Evolutionary conservation across 768 basidiomycete species (phyloP).

Genomic region (Hydnomerulius pinastri): DNA sequence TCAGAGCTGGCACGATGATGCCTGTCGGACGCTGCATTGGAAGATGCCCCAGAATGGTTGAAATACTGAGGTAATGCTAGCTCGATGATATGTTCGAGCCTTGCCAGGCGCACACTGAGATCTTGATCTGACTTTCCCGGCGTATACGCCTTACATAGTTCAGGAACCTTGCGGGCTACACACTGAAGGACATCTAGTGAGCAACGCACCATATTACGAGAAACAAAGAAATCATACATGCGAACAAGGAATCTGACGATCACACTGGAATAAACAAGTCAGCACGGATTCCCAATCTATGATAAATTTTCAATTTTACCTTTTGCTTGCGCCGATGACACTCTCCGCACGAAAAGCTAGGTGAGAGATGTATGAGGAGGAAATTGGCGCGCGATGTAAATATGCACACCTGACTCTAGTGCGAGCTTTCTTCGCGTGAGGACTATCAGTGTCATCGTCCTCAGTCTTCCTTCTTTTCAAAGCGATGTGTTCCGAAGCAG

Average conservation of each 20-base stretch:
- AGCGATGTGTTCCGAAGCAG: conserved; percentile 32
- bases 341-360: conserved; percentile 85
- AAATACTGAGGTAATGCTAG: conserved; percentile 77
- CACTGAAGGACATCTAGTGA: conserved; percentile 50
- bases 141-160: conserved; percentile 85
- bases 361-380: conserved; percentile 6
- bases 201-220: conserved; percentile 5
- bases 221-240: conserved; percentile 53
- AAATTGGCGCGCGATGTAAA: conserved; percentile 1
- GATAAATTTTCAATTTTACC: conserved; percentile 38
- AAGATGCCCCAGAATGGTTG: conserved; percentile 40
- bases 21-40: conserved; percentile 35
- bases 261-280: conserved; percentile 55
- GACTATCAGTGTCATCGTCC: conserved; percentile 49
- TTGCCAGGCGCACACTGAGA: conserved; percentile 67
- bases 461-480: conserved; percentile 66
- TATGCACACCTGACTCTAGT: conserved; percentile 73
- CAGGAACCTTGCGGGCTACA: conserved; percentile 82
- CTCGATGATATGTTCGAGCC: conserved; percentile 82
- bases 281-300: conserved; percentile 19
- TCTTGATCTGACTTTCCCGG: conserved; percentile 87
- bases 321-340: conserved; percentile 90
- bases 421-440: conserved; percentile 61
- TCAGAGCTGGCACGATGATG: conserved; percentile 50
- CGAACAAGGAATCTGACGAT: conserved; percentile 82